Evolutionary conservation across 352 stramenopile genomes (phyloP).

Genomic region (Globisporangium okanoganense): DNA sequence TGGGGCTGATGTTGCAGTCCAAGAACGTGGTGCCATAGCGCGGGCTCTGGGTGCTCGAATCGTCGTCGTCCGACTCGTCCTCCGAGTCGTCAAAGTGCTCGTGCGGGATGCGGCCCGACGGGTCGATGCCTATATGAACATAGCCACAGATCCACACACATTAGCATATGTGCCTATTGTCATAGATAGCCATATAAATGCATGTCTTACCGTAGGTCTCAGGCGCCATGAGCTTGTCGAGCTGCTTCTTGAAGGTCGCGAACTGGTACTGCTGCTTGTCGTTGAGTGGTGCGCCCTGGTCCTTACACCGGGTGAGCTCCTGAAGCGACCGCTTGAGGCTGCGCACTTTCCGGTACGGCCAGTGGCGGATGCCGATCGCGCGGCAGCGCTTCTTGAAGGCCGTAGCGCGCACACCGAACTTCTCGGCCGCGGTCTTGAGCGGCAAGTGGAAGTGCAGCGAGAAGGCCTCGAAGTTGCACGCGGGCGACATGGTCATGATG

Average conservation of each 20-base stretch:
- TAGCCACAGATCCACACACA: too few species aligned
- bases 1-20: slow-evolving; percentile 55
- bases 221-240: slow-evolving; percentile 59
- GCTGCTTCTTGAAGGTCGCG: slow-evolving; percentile 56
- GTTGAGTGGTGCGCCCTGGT: slow-evolving; percentile 46
- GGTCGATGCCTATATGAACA: slow-evolving; percentile 35
- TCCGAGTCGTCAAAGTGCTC: slow-evolving; percentile 45
- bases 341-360: slow-evolving; percentile 68
- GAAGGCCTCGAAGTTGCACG: slow-evolving; percentile 70
- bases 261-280: slow-evolving; percentile 64
- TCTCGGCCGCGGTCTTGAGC: slow-evolving; percentile 63
- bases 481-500: slow-evolving; percentile 46
- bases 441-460: slow-evolving; percentile 62
- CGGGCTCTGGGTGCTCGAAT: slow-evolving; percentile 44
- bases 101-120: slow-evolving; percentile 45
- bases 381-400: slow-evolving; percentile 76
- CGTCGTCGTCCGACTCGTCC: slow-evolving; percentile 49
- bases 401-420: slow-evolving; percentile 68
- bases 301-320: slow-evolving; percentile 53
- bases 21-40: slow-evolving; percentile 39
- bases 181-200: not conserved
- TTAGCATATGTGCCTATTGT: too few species aligned
- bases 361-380: slow-evolving; percentile 69
- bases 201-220: slow-evolving; percentile 44
- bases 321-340: slow-evolving; percentile 64